phyloP scores from a whole-genome alignment of 2,329 filamentous ascomycete species.

The Pseudopyrenochaeta lycopersici region DNA sequence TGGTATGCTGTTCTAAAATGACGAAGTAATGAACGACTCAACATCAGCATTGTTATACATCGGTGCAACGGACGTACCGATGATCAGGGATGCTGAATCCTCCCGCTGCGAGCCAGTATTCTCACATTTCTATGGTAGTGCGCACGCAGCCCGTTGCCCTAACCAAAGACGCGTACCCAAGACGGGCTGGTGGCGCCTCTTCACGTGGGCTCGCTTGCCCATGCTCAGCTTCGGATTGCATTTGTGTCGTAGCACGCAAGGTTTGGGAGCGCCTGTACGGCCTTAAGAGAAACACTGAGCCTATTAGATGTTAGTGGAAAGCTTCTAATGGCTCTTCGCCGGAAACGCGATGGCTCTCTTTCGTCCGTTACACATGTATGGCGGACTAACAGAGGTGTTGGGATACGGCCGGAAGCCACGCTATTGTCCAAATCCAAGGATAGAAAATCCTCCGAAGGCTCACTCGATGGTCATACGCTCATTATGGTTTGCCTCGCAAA shows the following conservation, averaged over 20 bases:
- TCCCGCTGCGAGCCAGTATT: constrained; percentile 1
- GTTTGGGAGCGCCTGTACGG: neutral
- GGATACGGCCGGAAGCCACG: constrained; percentile 9
- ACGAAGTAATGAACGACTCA: neutral
- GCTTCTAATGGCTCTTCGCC: neutral
- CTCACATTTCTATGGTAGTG: neutral
- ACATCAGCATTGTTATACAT: constrained; percentile 2
- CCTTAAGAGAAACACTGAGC: neutral
- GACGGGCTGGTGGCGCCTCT: constrained; percentile 11
- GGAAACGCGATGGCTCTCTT: constrained; percentile 1
- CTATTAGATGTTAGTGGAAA: neutral
- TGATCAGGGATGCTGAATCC: neutral
- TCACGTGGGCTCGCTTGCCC: constrained; percentile 25
- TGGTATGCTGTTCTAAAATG: neutral
- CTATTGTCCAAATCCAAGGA: neutral
- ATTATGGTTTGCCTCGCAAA: neutral
- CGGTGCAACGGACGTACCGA: constrained; percentile 13
- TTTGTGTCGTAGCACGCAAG: neutral
- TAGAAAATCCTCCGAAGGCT: neutral
- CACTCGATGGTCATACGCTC: neutral
- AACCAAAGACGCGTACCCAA: neutral
- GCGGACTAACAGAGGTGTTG: neutral
- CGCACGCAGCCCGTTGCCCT: neutral
- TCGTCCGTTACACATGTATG: neutral
- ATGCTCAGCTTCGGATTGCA: constrained; percentile 5